Percentiles rank a stretch among this genome's conserved stretches.
These are phyloP conservation scores for Euphorbia schlechtendalii DNA, from an alignment of 441 rosid genomes.

Conservation along the genomic window DNA sequence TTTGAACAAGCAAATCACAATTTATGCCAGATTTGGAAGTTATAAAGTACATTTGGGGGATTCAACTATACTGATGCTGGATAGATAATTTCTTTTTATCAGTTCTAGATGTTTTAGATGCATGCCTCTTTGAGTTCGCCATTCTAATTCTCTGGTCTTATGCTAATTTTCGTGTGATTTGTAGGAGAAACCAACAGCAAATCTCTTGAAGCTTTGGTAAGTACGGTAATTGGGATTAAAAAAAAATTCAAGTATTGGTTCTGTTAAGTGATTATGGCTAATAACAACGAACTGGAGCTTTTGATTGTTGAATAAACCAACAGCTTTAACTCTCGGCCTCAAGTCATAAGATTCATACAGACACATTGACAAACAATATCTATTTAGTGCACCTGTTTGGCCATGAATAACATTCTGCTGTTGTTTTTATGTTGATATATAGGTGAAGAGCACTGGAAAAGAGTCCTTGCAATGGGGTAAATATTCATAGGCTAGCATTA, in stretches of 20 bases:
- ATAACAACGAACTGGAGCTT: too few relatives aligned
- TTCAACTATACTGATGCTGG: neutral
- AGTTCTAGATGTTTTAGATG: neutral
- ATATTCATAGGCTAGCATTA: slow-evolving; percentile 9
- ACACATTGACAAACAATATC: neutral
- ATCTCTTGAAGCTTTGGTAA: slow-evolving; percentile 83
- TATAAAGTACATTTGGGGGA: neutral
- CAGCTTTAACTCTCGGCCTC: neutral
- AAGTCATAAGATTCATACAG: neutral
- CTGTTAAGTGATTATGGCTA: too few relatives aligned
- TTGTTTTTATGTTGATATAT: neutral
- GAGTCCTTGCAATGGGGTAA: slow-evolving; percentile 96
- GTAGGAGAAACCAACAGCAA: slow-evolving; percentile 66
- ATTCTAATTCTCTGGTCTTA: neutral
- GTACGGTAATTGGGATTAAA: too few relatives aligned
- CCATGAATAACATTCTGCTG: neutral
- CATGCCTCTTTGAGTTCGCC: neutral
- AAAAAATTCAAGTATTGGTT: too few relatives aligned
- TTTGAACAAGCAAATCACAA: neutral
- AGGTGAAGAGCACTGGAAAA: slow-evolving; percentile 89
- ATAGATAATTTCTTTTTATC: neutral
- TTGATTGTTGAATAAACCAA: neutral
- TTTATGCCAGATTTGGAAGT: neutral
- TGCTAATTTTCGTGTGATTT: slow-evolving; percentile 1
- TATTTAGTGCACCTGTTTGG: neutral